Percentiles rank a stretch among this genome's conserved stretches.
These are phyloP conservation scores for Venturia oleaginea DNA, from an alignment of 2,329 filamentous ascomycete genomes.

Conservation along the genomic window DNA sequence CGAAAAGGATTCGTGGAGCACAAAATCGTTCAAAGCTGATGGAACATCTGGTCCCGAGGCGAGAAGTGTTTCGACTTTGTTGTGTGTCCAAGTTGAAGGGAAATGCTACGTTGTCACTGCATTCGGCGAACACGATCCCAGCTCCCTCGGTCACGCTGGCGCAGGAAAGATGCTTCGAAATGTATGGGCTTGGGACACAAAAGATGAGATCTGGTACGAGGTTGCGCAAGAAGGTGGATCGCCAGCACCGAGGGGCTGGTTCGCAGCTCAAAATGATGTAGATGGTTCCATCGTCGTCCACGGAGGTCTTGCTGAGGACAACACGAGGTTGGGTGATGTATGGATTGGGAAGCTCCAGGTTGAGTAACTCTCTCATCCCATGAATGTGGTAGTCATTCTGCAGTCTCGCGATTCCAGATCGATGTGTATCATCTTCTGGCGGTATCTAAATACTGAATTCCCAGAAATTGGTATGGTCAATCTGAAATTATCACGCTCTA, in stretches of 20 bases:
- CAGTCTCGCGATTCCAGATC: too few species aligned
- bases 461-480: too few species aligned
- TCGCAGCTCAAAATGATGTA: slow-evolving; percentile 40
- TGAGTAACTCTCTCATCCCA: too few species aligned
- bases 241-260: slow-evolving; percentile 43
- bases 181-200: slow-evolving; percentile 40
- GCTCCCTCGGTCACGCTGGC: slow-evolving; percentile 43
- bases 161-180: slow-evolving; percentile 48
- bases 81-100: slow-evolving; percentile 31
- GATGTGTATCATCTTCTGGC: too few species aligned
- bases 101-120: slow-evolving; percentile 38
- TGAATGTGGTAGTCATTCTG: too few species aligned
- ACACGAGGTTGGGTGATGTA: slow-evolving; percentile 41
- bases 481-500: too few species aligned
- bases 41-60: slow-evolving; percentile 37
- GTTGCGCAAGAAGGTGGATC: slow-evolving; percentile 19
- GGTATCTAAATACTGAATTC: too few species aligned
- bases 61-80: slow-evolving; percentile 41
- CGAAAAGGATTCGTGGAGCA: slow-evolving; percentile 32
- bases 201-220: slow-evolving; percentile 25
- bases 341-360: slow-evolving; percentile 27
- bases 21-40: slow-evolving; percentile 28
- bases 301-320: slow-evolving; percentile 44
- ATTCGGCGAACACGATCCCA: slow-evolving; percentile 47
- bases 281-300: slow-evolving; percentile 34